phyloP scores from a whole-genome alignment of 2,329 filamentous ascomycete species.

The Penicillium sp. region DNA sequence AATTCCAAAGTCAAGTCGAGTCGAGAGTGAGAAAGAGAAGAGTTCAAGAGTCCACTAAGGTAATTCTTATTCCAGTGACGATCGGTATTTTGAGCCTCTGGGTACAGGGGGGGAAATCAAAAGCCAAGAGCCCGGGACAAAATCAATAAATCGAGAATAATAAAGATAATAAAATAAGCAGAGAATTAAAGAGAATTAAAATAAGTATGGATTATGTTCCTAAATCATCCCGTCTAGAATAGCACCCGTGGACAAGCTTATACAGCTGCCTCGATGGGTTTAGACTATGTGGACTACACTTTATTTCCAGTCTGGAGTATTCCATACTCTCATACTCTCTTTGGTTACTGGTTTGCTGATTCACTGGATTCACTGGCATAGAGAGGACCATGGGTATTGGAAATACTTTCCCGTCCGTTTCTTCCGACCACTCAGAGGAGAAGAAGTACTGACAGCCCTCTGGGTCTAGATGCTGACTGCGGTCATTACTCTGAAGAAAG shows the following conservation, averaged over 20 bases:
- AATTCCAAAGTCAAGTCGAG: conserved; percentile 9
- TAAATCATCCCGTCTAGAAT: conserved; percentile 8
- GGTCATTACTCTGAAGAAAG: neutral
- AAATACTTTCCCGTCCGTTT: neutral
- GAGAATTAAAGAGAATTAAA: neutral
- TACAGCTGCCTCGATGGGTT: conserved; percentile 20
- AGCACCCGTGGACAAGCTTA: conserved; percentile 17
- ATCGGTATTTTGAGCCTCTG: conserved; percentile 30
- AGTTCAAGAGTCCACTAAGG: neutral
- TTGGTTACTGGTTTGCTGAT: too few species aligned
- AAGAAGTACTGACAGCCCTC: too few species aligned
- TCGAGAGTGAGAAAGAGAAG: neutral
- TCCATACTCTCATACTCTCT: too few species aligned
- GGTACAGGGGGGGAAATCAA: conserved; percentile 6
- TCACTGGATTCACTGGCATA: too few species aligned
- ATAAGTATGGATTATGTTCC: neutral
- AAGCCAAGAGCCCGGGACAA: neutral
- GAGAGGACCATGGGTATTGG: neutral
- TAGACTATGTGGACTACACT: conserved; percentile 8
- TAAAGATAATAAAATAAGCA: neutral
- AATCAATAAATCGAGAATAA: neutral
- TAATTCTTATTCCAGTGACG: conserved; percentile 17
- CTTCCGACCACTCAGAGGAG: too few species aligned
- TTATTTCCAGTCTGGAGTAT: neutral
- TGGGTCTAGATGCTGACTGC: neutral